Evolutionary conservation across 306 rosid species (phyloP), one percentile per base, ranked within the genome.

Genomic region (Oemleria cerasiformis): DNA sequence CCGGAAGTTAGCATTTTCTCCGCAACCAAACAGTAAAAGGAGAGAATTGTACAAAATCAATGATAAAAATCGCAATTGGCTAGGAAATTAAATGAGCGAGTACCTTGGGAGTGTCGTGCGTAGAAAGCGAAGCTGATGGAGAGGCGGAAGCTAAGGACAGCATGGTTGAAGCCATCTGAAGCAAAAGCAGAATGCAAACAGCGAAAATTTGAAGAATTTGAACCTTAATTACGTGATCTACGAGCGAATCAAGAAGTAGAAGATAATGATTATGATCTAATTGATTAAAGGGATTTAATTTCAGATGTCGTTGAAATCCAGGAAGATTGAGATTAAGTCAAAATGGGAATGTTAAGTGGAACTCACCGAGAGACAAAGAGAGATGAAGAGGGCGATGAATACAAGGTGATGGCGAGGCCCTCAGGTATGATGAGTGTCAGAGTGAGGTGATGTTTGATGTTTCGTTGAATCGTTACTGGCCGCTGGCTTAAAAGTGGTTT

Each of bases 111-210:
- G 73, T 73, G 5, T 83, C 76, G 41, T 56, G 82, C 13, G 44
- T 21, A 0, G 89, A 81, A 0, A 84, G 75, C 21, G 97, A 87
- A 64, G 88, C 79, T 30, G 87, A 81, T 16, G 86, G 77, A 47
- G 81, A 56, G 13, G 79, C 62, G 7, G 86, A 85, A 77, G 87
- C 86, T 19, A 82, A 13, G 4, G 94, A 82, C 39, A 91, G 84
- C 71, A 88, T 9, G 7, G 92, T 72, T 17, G 98, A 87, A 58
- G 96, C 85, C 87, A 86, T 84, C 78, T 70, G 81, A 56, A 45
- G 15, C 36, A 13, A 47, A 16, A 49, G 2, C 47, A 8, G 16
- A 63, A 50, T 23, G 58, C 36, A 17, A 38, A 36, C 15, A 10
- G 12, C 25, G 16, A 16, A 8, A 67, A 68, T 34, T 10, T 21